Evolutionary conservation across 1,284 basidiomycete species (phyloP), one percentile per base, ranked within the genome.

Genomic region (Termitomyces sp.): DNA sequence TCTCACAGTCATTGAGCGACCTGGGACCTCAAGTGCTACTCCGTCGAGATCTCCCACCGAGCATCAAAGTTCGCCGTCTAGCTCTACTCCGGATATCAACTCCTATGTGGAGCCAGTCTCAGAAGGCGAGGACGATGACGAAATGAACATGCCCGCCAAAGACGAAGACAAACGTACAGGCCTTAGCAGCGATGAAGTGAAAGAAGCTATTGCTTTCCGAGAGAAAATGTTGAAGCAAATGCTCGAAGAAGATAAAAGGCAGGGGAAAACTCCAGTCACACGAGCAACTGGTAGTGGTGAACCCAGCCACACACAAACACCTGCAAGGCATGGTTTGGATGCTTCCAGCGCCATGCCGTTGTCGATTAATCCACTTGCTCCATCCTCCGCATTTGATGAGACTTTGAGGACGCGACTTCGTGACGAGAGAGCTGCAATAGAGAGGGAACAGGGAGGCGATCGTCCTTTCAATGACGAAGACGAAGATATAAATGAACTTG

Each of bases 101-200:
- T 69, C 51, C 0, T 96, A 96, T 64, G 77, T 81, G 26, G 93
- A 97, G 64, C 93, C 93, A 1, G 73, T 92, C 5, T 95, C 92
- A 1, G 94, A 97, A 66, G 94, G 92, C 38, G 91, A 93, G 63
- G 90, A 93, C 61, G 90, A 91, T 14, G 92, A 96, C 53, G 88
- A 91, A 46, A 82, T 84, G 63, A 80, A 86, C 39, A 75, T 77
- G 1, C 82, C 86, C 49, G 87, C 91, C 2, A 76, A 68, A 50
- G 88, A 95, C 62, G 93, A 97, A 68, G 82, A 83, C 58, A 83
- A 81, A 56, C 82, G 88, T 41, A 86, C 87, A 1, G 86, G 92
- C 16, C 72, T 97, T 35, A 81, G 84, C 39, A 78, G 77, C 6
- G 78, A 78, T 5, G 86, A 86, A 42, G 80, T 87, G 28, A 82